Percentiles rank a stretch among this genome's conserved stretches.
Conservation (phyloP, 352 stramenopile species). For the Phytopythium boreale region DNA sequence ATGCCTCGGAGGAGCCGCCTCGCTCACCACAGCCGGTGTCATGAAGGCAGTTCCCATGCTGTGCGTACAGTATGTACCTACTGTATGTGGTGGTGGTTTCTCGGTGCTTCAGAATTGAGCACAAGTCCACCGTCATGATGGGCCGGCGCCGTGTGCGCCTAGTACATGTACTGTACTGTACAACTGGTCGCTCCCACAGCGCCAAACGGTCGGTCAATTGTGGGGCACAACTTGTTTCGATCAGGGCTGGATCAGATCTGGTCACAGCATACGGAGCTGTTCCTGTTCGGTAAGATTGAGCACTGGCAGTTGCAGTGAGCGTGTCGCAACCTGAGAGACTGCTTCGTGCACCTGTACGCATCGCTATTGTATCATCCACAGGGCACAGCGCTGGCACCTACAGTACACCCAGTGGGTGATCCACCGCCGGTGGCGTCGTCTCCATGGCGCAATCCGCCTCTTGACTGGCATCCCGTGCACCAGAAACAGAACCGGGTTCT, state of each 20-base stretch:
- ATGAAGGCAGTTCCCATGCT: background rate
- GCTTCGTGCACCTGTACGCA: background rate
- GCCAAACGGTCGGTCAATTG: no score
- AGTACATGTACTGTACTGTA: no score
- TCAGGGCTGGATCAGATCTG: no score
- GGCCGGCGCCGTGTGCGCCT: no score
- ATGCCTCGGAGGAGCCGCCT: background rate
- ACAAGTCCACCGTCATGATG: no score
- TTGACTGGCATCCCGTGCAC: background rate
- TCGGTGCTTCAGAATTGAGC: no score
- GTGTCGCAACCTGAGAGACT: background rate
- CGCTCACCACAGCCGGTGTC: background rate
- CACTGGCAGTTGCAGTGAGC: background rate
- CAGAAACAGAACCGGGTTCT: background rate
- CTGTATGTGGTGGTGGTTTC: no score
- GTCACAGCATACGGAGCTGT: background rate
- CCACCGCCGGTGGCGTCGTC: background rate
- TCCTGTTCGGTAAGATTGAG: background rate
- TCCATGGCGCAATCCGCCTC: conserved; percentile 1
- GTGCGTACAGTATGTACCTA: background rate
- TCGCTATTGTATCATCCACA: background rate
- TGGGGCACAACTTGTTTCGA: background rate
- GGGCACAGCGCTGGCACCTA: background rate
- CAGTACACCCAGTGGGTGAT: background rate
- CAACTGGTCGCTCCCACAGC: no score